Base-by-base conservation (phyloP, 148 eudicot species). In the Dianthus caryophyllus region DNA sequence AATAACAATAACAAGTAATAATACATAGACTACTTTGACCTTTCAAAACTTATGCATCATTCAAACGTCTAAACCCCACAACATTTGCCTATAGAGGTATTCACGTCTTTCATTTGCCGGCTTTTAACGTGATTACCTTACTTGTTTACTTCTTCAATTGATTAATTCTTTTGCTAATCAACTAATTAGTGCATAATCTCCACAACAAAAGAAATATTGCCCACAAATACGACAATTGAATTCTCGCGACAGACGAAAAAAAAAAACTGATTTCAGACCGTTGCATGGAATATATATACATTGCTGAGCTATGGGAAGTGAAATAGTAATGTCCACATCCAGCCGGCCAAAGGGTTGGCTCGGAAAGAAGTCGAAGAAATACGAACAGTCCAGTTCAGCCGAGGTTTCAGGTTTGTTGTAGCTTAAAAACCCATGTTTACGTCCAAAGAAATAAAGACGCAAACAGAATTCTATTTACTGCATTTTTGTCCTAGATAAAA, bases 361-460 rank as follows among this genome's bases (percentile, higher is more conserved):
- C 38, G 58, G 82, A 61, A 84, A 79, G 80, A 81, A 80, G 78
- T 62, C 73, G 10, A 88, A 81, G 82, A 84, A 66, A 66, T 66
- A 69, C 4, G 85, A 83, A 20, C 67, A 74, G 0, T 69, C 64
- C 71, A 65, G 72, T 65, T 70, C 81, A 16, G 76, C 72, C n/a
- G 85, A 84, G 31, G 71, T 78, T 63, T 74, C 87, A 86, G 96
- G 96, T 82, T 29, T 14, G 72, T 70, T 24, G 21, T 47, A 12
- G 9, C 21, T 2, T 53, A 24, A 8, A n/a, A 2, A 53, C 57
- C 52, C 20, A 1, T 48, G 21, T 6, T 48, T n/a, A 9, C 25
- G 24, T 6, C 10, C 7, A 18, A 0, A 8, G 24, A 22, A 10
- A 9, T 4, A 51, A 51, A 51, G 25, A 41, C 1, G 20, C 20